phyloP scores from a whole-genome alignment of 495 filamentous ascomycete species.

The Opeltia flavorubescens region DNA sequence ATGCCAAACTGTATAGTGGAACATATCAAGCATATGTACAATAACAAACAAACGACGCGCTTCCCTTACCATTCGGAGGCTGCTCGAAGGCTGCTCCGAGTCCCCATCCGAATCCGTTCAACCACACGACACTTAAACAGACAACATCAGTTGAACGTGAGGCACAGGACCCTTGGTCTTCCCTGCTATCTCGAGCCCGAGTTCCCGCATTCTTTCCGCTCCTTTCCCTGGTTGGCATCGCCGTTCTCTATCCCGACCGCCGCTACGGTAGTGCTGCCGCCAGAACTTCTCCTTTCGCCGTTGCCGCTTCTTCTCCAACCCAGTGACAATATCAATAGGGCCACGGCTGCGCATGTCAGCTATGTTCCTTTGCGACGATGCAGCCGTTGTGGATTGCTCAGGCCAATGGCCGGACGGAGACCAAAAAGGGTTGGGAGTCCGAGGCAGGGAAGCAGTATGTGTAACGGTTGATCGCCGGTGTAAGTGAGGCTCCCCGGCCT shows the following conservation, averaged over 20 bases:
- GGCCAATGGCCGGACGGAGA: slow-evolving; percentile 24
- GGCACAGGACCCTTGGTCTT: slow-evolving; percentile 48
- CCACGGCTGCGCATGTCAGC: slow-evolving; percentile 50
- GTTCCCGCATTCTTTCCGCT: slow-evolving; percentile 83
- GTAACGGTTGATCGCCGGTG: slow-evolving; percentile 47
- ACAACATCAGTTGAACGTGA: slow-evolving; percentile 65
- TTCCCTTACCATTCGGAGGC: too few relatives aligned
- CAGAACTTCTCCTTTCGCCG: slow-evolving; percentile 80
- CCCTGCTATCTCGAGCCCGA: slow-evolving; percentile 76
- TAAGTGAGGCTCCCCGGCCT: slow-evolving; percentile 42
- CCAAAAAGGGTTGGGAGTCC: slow-evolving; percentile 57
- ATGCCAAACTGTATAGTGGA: too few relatives aligned
- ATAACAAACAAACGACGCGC: too few relatives aligned
- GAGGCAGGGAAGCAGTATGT: slow-evolving; percentile 67
- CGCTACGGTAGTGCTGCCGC: slow-evolving; percentile 65
- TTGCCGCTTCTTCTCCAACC: slow-evolving; percentile 84
- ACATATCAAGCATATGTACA: background rate
- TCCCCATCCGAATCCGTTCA: background rate
- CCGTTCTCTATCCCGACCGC: slow-evolving; percentile 46
- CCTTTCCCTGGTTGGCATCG: slow-evolving; percentile 65
- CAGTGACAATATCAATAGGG: slow-evolving; percentile 93
- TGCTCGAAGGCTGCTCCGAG: background rate
- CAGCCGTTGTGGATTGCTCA: slow-evolving; percentile 20
- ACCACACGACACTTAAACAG: slow-evolving; percentile 36
- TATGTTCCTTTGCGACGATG: background rate